Conservation (phyloP, 2,329 filamentous ascomycete genomes). For the Xylariaceae sp. region DNA sequence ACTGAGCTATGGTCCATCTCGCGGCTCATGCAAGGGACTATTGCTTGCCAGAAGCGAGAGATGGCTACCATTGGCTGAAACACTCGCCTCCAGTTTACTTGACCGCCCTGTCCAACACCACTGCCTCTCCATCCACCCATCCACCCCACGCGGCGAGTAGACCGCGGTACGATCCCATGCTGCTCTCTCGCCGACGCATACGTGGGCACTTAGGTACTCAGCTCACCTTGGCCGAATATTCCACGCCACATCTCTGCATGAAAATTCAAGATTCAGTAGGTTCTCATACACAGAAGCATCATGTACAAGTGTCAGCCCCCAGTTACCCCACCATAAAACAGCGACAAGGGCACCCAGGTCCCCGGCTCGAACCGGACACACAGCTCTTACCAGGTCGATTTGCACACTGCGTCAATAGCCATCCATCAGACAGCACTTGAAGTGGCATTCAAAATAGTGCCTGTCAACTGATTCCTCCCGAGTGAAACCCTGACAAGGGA, state of each 20-base stretch:
- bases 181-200: too few species aligned
- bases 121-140: neutral
- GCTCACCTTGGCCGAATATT: too few species aligned
- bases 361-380: too few species aligned
- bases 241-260: neutral
- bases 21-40: conserved; percentile 20
- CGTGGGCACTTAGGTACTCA: too few species aligned
- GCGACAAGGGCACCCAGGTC: neutral
- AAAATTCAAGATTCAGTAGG: neutral
- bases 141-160: too few species aligned
- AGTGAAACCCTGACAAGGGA: too few species aligned
- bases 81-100: conserved; percentile 8
- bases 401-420: too few species aligned
- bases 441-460: too few species aligned
- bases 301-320: conserved; percentile 3
- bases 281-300: neutral
- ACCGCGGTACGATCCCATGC: too few species aligned
- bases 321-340: conserved; percentile 7
- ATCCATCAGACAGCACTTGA: too few species aligned
- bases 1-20: neutral
- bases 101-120: neutral
- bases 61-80: conserved; percentile 10
- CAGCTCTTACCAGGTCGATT: too few species aligned
- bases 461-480: too few species aligned
- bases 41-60: conserved; percentile 21